Evolutionary conservation across 2,329 filamentous ascomycete genomes (phyloP), one percentile per base, ranked within the genome.

Genomic region (Canariomyces notabilis): DNA sequence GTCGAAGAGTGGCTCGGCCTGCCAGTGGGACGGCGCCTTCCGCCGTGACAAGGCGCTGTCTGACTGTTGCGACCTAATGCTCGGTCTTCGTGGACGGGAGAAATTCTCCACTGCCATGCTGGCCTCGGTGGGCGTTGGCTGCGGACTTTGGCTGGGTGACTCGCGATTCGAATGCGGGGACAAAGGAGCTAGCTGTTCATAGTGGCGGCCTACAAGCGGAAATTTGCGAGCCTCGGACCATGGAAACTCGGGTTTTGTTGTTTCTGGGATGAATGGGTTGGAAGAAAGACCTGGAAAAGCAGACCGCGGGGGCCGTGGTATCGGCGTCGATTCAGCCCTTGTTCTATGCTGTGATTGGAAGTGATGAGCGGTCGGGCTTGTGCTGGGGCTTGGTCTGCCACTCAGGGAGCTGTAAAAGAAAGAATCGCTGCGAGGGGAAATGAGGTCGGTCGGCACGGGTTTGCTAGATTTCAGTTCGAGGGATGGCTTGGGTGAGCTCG

Each of bases 21-120:
- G 49, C 31, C 46, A 32, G 29, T 49, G 51, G 20, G 41, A 51
- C 36, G 40, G 39, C n/a, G 40, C 47, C 42, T 49, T 23, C 11
- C 49, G 52, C 12, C 56, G 46, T 15, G 51, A 54, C 40, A 50
- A 39, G 20, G 55, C 47, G 6, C 48, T 14, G 37, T 58, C 56
- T 12, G 54, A 52, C 21, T 49, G 44, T 31, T 57, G 56, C 14
- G 53, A 56, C 39, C 53, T 49, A 15, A 57, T 67, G 59, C 77
- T 80, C 32, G 69, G 65, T 50, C 77, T 77, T 47, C 77, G 69
- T 34, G 77, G 77, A 32, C 77, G 70, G n/a, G 77, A 81, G 59
- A 81, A 81, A 61, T 81, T 81, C 56, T 74, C 73, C 37, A 77
- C 67, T 37, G 61, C 58, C 53, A 66, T 63, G 42, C 58, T 61